Base-by-base conservation (phyloP, 176 grass and related monocot species). In the Musa acuminata region DNA sequence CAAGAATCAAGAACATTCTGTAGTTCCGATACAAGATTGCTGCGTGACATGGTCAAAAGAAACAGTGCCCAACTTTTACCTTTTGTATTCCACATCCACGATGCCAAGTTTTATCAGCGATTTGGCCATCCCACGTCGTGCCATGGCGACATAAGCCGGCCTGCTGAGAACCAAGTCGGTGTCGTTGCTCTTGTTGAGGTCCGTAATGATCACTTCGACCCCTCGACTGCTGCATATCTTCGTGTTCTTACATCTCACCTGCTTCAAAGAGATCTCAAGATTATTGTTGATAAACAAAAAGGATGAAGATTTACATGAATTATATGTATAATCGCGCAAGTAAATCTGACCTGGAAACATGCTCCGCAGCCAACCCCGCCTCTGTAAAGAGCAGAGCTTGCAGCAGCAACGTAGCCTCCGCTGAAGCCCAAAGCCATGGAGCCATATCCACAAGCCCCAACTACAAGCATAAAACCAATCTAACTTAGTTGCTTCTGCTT, bases 401-500 rank as follows among this genome's bases (percentile, higher is more conserved):
- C 82, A 0, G 86, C 86, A 29, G 82, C 96, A 35, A 88, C 62
- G 67, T 82, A 84, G 49, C 78, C 87, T 62, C 75, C 84, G 78
- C 69, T 75, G 55, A 91, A 74, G 78, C 76, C 60, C 65, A 84
- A 53, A 48, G 91, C 88, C 69, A 81, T 82, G 24, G 80, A n/a
- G 73, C 95, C 95, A 27, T 94, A 99, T 14, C 95, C 88, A 72
- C 95, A 99, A 57, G 88, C 86, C 21, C 91, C 91, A 62, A 72
- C 95, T 98, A 83, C 22, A n/a, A 53, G 0, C 16, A 19, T 5
- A 14, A 70, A 9, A 77, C 14, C 14, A 17, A 19, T 62, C 10
- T 0, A n/a, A 17, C 6, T 6, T 19, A 19, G 14, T 43, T 17
- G 6, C 13, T 19, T 21, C 57, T 20, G 55, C 17, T 43, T 2